phyloP scores from a whole-genome alignment of 129 eudicot species.

The Sambucus nigra region DNA sequence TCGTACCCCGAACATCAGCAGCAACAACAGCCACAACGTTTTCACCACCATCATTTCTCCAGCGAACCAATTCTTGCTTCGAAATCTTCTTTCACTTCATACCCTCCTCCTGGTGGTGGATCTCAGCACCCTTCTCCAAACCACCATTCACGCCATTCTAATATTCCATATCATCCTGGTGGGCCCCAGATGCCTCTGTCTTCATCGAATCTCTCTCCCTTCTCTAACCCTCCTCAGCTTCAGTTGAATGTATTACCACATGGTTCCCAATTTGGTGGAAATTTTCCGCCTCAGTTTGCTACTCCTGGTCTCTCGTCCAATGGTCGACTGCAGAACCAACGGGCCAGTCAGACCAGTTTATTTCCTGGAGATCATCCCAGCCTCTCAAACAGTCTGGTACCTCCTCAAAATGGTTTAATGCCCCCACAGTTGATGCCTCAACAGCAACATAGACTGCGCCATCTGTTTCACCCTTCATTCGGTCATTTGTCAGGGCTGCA shows the following conservation, averaged over 20 bases:
- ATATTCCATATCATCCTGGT: slow-evolving; percentile 33
- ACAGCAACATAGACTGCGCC: slow-evolving; percentile 43
- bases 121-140: slow-evolving; percentile 55
- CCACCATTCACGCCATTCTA: slow-evolving; percentile 32
- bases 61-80: slow-evolving; percentile 70
- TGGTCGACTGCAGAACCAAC: slow-evolving; percentile 46
- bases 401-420: slow-evolving; percentile 46
- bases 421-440: slow-evolving; percentile 36
- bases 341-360: slow-evolving; percentile 26
- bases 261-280: slow-evolving; percentile 53
- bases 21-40: slow-evolving; percentile 32
- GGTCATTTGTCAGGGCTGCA: slow-evolving; percentile 52
- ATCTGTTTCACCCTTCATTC: slow-evolving; percentile 39
- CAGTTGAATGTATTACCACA: slow-evolving; percentile 48
- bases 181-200: slow-evolving; percentile 42
- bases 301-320: slow-evolving; percentile 43
- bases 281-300: slow-evolving; percentile 45
- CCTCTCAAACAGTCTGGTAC: slow-evolving; percentile 33
- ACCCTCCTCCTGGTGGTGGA: slow-evolving; percentile 62
- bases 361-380: slow-evolving; percentile 46
- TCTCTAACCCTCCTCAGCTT: slow-evolving; percentile 39
- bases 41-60: slow-evolving; percentile 39
- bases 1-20: slow-evolving; percentile 72
- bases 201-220: slow-evolving; percentile 30
- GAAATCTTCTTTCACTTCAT: slow-evolving; percentile 67